These are phyloP conservation scores for apple (Malus domestica) DNA, from an alignment of 306 rosid genomes.

Conservation along the genomic window DNA sequence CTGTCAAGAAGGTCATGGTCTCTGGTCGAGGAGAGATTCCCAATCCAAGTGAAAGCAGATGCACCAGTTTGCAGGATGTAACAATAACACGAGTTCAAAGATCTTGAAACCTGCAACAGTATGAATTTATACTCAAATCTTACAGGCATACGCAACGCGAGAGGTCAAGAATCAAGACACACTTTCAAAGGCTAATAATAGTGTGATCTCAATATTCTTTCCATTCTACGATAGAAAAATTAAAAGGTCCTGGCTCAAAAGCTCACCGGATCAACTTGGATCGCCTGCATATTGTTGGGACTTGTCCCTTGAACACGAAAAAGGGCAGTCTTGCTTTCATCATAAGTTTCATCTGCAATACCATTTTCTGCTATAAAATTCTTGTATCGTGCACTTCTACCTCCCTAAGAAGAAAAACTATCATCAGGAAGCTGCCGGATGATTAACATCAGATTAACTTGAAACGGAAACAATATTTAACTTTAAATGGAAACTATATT, in stretches of 20 bases:
- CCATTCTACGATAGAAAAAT: background rate
- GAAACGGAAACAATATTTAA: slow-evolving; percentile 4
- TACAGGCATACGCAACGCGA: background rate
- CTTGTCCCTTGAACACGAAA: slow-evolving; percentile 85
- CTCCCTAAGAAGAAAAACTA: slow-evolving; percentile 48
- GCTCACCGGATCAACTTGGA: slow-evolving; percentile 82
- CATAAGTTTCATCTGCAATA: slow-evolving; percentile 50
- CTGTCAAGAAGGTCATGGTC: slow-evolving; percentile 89
- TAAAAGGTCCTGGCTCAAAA: background rate
- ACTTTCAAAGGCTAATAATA: background rate
- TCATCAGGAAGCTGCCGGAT: slow-evolving; percentile 5
- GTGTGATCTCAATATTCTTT: background rate
- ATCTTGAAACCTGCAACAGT: slow-evolving; percentile 59
- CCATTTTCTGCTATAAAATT: slow-evolving; percentile 50
- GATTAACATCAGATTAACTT: slow-evolving; percentile 1
- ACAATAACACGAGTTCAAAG: slow-evolving; percentile 88
- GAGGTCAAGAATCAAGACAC: background rate
- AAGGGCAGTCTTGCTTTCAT: slow-evolving; percentile 54
- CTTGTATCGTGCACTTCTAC: slow-evolving; percentile 62
- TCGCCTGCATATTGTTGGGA: slow-evolving; percentile 76
- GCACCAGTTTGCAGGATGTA: slow-evolving; percentile 66
- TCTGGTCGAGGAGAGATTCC: slow-evolving; percentile 64
- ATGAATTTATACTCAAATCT: background rate
- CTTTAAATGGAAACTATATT: slow-evolving; percentile 9
- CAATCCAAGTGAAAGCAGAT: slow-evolving; percentile 79